phyloP scores from a whole-genome alignment of 2,329 filamentous ascomycete species.

The Hypocrella siamensis region DNA sequence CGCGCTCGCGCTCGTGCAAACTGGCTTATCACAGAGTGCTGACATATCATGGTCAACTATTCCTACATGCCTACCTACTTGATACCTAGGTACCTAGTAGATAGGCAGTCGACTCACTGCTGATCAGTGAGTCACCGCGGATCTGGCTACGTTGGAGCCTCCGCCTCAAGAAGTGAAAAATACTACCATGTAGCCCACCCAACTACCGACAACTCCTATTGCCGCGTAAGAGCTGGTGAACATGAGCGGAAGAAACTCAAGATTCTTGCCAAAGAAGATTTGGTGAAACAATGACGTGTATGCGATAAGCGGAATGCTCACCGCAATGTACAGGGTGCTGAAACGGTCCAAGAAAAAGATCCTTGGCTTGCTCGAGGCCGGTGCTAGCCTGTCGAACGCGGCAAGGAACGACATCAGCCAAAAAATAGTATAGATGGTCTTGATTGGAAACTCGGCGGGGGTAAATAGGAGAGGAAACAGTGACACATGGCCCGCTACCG shows the following conservation, averaged over 20 bases:
- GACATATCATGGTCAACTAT: too few relatives aligned
- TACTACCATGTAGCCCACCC: constrained; percentile 86
- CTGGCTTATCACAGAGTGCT: too few relatives aligned
- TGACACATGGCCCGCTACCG: constrained; percentile 86
- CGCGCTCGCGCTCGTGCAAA: too few relatives aligned
- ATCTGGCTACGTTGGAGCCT: too few relatives aligned
- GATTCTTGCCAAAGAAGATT: constrained; percentile 65
- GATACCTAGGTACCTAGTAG: too few relatives aligned
- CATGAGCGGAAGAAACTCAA: constrained; percentile 91
- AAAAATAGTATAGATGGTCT: constrained; percentile 80
- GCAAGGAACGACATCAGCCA: constrained; percentile 82
- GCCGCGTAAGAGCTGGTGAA: constrained; percentile 92
- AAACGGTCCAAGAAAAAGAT: constrained; percentile 88
- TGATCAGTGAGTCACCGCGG: too few relatives aligned
- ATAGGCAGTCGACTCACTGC: too few relatives aligned
- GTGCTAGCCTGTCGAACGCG: constrained; percentile 74
- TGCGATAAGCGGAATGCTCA: constrained; percentile 75
- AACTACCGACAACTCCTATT: constrained; percentile 87
- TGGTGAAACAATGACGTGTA: constrained; percentile 80
- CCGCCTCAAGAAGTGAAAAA: constrained; percentile 59
- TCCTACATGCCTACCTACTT: too few relatives aligned
- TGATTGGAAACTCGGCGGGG: constrained; percentile 80
- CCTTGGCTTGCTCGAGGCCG: constrained; percentile 62
- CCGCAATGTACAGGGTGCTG: constrained; percentile 72
- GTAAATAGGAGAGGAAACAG: constrained; percentile 91